phyloP scores from a whole-genome alignment of 805 yeast genomes.

The Yamadazyma olivae region DNA sequence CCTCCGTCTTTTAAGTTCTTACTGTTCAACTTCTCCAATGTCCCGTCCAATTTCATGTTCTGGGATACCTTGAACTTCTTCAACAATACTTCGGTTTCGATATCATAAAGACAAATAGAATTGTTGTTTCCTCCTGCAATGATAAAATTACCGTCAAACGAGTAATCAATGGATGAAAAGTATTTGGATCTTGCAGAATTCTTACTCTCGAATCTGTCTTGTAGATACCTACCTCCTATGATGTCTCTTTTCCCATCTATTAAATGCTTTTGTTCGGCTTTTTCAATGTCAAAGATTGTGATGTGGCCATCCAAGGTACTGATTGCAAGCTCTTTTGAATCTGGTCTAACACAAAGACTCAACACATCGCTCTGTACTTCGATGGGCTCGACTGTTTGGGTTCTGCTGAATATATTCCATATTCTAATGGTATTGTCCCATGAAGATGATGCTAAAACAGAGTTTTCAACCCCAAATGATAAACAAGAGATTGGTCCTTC shows the following conservation, averaged over 20 bases:
- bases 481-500: conserved; percentile 92
- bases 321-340: conserved; percentile 87
- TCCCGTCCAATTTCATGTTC: conserved; percentile 91
- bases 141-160: conserved; percentile 84
- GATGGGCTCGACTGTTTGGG: conserved; percentile 87
- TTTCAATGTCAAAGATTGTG: conserved; percentile 76
- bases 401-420: conserved; percentile 89
- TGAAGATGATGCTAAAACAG: conserved; percentile 81
- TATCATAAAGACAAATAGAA: conserved; percentile 87
- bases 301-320: conserved; percentile 87
- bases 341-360: conserved; percentile 82
- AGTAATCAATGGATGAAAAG: conserved; percentile 77
- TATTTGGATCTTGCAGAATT: conserved; percentile 82
- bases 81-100: conserved; percentile 81
- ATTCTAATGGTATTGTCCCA: conserved; percentile 96
- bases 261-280: conserved; percentile 72
- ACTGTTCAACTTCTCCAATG: conserved; percentile 74
- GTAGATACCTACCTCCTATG: conserved; percentile 76
- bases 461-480: conserved; percentile 77
- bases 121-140: conserved; percentile 94
- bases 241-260: conserved; percentile 88
- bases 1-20: conserved; percentile 86
- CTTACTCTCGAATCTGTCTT: conserved; percentile 77
- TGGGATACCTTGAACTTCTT: conserved; percentile 80
- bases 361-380: conserved; percentile 82